Base-by-base conservation (phyloP, 306 rosid species). In the Pyrus communis region DNA sequence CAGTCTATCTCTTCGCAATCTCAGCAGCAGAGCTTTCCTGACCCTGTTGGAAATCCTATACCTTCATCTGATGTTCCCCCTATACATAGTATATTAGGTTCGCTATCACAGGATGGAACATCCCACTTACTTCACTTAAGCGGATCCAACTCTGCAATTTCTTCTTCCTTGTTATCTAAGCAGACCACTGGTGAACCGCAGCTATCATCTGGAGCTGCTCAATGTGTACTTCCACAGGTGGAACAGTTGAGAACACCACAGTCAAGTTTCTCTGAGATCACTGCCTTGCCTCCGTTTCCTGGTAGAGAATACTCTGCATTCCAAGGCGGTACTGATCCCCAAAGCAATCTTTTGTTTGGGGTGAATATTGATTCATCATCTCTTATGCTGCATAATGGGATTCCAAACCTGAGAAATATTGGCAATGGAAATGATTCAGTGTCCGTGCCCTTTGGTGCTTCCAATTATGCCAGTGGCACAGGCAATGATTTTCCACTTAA, bases 211-310 rank as follows among this genome's bases (percentile, higher is more conserved):
- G 93, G 88, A 22, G 83, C 84, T 64, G 46, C 88, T 83, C 90
- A 81, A 71, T 85, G 90, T 76, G 81, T 77, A 72, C 82, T 90
- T 60, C 89, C 91, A 74, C 97, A 86, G 82, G 89, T 83, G 71
- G 91, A 85, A 75, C 87, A 82, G 77, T 69, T 85, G 80, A 89
- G 88, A 25, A 46, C 87, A 64, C 78, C 87, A 23, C 88, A 70
- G 59, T 79, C 82, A 33, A 80, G 84, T 17, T 67, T 90, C 63
- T 86, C 91, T 49, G 72, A 88, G 63, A 86, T 83, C 83, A 31
- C 89, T 73, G 76, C 89, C 27, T 86, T 92, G 83, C 97, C 97
- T 30, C 97, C 97, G 4, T 90, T 92, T 80, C 97, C 97, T 51
- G 97, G 97, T 43, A 90, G 93, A 83, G 97, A 92, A 82, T 88